Evolutionary conservation across 129 eudicot genomes (phyloP).

Genomic region (Smallanthus sonchifolius): DNA sequence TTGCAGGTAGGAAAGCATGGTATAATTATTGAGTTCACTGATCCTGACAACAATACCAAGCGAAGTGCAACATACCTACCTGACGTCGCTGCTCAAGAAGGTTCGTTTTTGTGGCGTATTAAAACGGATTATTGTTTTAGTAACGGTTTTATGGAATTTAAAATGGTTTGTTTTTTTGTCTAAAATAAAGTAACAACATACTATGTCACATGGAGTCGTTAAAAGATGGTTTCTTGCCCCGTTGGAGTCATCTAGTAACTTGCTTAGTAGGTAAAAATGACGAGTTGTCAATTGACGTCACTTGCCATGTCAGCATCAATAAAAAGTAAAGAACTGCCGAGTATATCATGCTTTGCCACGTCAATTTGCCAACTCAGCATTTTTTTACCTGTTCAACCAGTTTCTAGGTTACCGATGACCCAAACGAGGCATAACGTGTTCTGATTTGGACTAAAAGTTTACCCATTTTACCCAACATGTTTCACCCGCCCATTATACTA

Average conservation of each 20-base stretch:
- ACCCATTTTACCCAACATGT: neutral
- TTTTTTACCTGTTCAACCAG: no score
- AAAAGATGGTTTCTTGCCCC: neutral
- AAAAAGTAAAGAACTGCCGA: no score
- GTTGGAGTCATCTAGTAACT: no score
- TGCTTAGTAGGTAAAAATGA: no score
- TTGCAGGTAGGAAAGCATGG: constrained; percentile 87
- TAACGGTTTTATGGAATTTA: neutral
- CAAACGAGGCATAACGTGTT: neutral
- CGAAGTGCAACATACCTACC: constrained; percentile 93
- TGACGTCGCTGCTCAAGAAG: constrained; percentile 94
- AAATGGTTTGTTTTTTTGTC: neutral
- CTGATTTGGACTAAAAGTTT: neutral
- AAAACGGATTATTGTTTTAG: neutral
- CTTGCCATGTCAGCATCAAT: no score
- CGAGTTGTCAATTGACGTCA: no score
- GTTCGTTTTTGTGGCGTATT: constrained; percentile 25
- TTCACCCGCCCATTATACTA: neutral
- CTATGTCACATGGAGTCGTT: neutral
- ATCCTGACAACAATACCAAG: constrained; percentile 66
- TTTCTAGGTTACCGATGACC: no score
- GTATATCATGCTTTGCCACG: no score
- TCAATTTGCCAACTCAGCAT: no score
- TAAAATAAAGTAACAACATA: neutral
- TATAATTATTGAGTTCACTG: constrained; percentile 84